Base-by-base conservation (phyloP, 139 green algal genomes). In the Gonium pectorale region DNA sequence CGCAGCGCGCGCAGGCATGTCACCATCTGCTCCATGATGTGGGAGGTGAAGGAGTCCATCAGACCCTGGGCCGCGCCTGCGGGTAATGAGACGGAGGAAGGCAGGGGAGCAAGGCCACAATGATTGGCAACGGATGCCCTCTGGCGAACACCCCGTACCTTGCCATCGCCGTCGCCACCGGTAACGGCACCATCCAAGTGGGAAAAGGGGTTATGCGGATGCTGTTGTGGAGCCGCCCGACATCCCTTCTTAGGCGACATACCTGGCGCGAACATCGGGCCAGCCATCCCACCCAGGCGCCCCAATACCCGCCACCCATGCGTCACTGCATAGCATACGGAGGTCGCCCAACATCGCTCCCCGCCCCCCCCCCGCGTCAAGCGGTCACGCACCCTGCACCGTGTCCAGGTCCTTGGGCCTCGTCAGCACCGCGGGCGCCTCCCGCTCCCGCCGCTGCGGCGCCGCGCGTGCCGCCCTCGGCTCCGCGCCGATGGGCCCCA, bases 1-100 rank as follows among this genome's bases (percentile, higher is more conserved):
- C 69, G 69, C n/a, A 62, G n/a, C 27, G 4, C 24, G 9, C 51
- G 46, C 52, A 67, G 72, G 4, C 46, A 27, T 3, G 29, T 35
- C 17, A 67, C 33, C 29, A 52, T 24, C 72, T 67, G 51, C 72
- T 63, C 46, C 70, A 79, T 79, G 22, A 79, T 63, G 70, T 21
- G 27, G 31, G 51, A 63, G n/a, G 70, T 79, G 70, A 67, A 79
- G 31, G 70, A 79, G 70, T 79, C 67, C 29, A 41, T 40, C 67
- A 56, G 24, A n/a, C n/a, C n/a, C 67, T 74, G 40, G 26, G 4
- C 54, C 40, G 21, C 40, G 41, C 27, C 67, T 54, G 38, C 33
- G 3, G 64, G 64, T 21, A 2, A 17, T 13, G 17, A 17, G 49
- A 17, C 49, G 49, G 49, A 59, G 49, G 15, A 17, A 17, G 15